Evolutionary conservation across 495 filamentous ascomycete species (phyloP), one percentile per base, ranked within the genome.

Genomic region (Trichoderma parareesei): DNA sequence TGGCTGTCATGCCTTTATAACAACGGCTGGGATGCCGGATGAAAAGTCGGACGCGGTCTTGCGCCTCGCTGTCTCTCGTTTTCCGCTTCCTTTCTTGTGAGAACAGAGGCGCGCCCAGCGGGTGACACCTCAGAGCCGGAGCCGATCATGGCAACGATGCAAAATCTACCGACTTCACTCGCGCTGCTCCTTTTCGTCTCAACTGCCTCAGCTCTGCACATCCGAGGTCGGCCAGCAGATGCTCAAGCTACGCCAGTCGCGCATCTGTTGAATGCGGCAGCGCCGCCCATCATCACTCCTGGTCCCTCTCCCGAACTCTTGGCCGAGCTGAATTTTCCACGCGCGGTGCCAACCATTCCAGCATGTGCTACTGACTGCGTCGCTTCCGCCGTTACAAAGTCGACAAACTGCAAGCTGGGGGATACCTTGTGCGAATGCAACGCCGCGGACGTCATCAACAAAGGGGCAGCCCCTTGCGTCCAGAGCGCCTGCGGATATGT

Each of bases 401-500:
- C 53, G 53, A 57, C 53, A 33, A 33, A 57, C 11, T 57, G 53
- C 53, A 57, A 57, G 18, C 9, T 57, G 11, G 53, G 53, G 11
- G 53, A 57, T 10, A 18, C 16, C 14, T 14, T 5, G 37, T 57
- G 53, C 53, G 53, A 57, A 35, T 57, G 53, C 37, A 37, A 57
- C 20, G 5, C 8, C 16, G 27, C 20, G 33, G 37, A 20, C 10
- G 14, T 57, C 53, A 37, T 57, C 10, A 57, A 57, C 27, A 13
- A 57, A 3, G 53, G 53, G 4, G 53, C 53, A 27, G 53, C 53
- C 6, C 2, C 53, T 35, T 57, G 53, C 11, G 53, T 57, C 27
- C 53, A 57, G 27, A 57, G 53, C 5, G 53, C 53, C 11, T 57
- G 53, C 16, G 53, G 53, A 57, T 57, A 18, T 57, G 53, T 35